Base-by-base conservation (phyloP, 768 basidiomycete species). In the Trametes punicea region DNA sequence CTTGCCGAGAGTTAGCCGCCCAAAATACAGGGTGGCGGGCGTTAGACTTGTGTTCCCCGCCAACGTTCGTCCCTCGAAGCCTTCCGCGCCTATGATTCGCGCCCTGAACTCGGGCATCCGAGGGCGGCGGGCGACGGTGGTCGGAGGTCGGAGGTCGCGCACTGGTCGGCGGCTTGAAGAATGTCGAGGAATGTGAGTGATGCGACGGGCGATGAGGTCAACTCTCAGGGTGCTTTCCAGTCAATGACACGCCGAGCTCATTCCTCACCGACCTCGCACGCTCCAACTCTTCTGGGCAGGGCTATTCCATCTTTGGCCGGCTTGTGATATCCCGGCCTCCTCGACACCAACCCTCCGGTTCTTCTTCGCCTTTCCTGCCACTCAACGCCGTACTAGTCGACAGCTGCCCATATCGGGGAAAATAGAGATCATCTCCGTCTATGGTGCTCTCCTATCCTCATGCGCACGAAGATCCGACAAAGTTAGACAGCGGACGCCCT, bases 31-130 rank as follows among this genome's bases (percentile, higher is more conserved):
- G 6, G 36, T n/a, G 10, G 36, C 36, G 36, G 11, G n/a, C 9
- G 47, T n/a, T 26, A 30, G 16, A 18, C 15, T 50, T 31, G 9
- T 50, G 48, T 26, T 33, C 9, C 36, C 48, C 23, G 48, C 25
- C 21, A 50, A 50, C 48, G 48, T 50, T 30, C 26, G 45, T 46
- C n/a, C n/a, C n/a, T n/a, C n/a, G n/a, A n/a, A n/a, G 27, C 46
- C 46, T 21, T 30, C 39, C 11, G n/a, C 49, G 39, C n/a, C 13
- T 7, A 20, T 41, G 18, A 7, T 23, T 11, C 10, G 38, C 38
- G 6, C 27, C 11, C 38, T 46, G 18, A 29, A 11, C 18, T 9
- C 9, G 10, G 20, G 6, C 39, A 10, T 41, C 10, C 31, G 39
- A 41, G 9, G 8, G n/a, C 8, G 41, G 23, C 23, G 41, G 23